Evolutionary conservation across 108 stramenopile genomes (phyloP).

Genomic region (Nannochloropsis salina): DNA sequence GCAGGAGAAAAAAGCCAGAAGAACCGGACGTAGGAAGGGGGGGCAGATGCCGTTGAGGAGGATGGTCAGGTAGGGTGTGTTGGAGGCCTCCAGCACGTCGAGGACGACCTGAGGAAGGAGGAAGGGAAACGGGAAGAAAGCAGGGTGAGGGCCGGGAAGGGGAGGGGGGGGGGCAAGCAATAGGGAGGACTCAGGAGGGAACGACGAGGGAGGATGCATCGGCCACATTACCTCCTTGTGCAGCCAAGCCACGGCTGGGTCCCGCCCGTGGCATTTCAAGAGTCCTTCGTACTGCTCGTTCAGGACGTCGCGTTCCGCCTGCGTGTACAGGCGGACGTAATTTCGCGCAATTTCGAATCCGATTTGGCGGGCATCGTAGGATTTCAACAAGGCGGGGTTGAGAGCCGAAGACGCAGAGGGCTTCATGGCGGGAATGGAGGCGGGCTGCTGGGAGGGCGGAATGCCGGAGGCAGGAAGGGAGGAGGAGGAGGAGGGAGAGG

Average conservation of each 20-base stretch:
- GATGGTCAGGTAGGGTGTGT: conserved; percentile 9
- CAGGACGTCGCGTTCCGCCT: not conserved
- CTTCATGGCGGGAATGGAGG: no score
- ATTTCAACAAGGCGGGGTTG: not conserved
- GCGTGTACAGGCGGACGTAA: not conserved
- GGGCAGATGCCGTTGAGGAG: not conserved
- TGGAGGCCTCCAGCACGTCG: not conserved
- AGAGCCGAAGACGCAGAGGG: not conserved
- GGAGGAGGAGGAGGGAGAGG: not conserved
- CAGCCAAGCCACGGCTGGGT: not conserved
- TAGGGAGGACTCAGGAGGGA: not conserved
- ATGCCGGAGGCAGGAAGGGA: not conserved
- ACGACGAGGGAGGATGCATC: not conserved
- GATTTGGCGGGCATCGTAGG: not conserved
- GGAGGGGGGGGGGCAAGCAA: not conserved
- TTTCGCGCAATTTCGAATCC: not conserved
- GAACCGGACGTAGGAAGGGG: not conserved
- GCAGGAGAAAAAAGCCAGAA: not conserved
- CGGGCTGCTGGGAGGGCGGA: no score
- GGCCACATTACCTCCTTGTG: not conserved
- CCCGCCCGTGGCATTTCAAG: not conserved
- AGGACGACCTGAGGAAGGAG: not conserved
- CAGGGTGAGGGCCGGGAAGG: not conserved
- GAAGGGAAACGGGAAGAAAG: not conserved
- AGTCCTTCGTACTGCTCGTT: not conserved